Percentiles rank a stretch among this genome's conserved stretches.
phyloP scores from a whole-genome alignment of 306 rosid genomes.

The Argentina anserina region DNA sequence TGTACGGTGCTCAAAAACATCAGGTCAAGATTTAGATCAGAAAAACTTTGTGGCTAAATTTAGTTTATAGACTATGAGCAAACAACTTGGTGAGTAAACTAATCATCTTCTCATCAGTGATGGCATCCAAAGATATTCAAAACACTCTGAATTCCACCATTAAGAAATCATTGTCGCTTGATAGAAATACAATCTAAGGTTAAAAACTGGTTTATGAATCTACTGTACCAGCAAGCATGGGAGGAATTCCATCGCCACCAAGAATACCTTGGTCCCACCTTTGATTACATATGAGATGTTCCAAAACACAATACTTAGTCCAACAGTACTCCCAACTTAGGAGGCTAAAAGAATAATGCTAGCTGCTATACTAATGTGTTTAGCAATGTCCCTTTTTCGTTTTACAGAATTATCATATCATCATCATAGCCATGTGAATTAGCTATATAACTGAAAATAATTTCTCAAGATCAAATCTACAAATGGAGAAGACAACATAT shows the following conservation, averaged over 20 bases:
- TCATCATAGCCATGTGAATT: no score
- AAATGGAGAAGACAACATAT: no score
- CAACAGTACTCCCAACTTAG: not conserved
- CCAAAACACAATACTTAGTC: not conserved
- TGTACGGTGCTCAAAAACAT: no score
- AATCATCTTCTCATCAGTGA: not conserved
- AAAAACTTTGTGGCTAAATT: no score
- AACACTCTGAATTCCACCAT: not conserved
- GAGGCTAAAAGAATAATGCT: not conserved
- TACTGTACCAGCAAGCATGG: slow-evolving; percentile 78
- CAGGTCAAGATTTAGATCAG: no score
- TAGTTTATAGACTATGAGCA: no score
- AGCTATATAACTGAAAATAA: not conserved
- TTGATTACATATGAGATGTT: slow-evolving; percentile 68
- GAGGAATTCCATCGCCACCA: slow-evolving; percentile 91
- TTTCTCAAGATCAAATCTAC: not conserved
- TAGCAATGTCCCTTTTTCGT: no score
- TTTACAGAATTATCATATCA: no score
- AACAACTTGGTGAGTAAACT: no score
- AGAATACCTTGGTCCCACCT: slow-evolving; percentile 98
- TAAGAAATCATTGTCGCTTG: not conserved
- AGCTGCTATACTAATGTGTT: not conserved
- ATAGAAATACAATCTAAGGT: not conserved
- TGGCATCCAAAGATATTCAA: not conserved
- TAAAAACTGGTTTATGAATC: not conserved